Percentiles rank a stretch among this genome's conserved stretches.
These are phyloP conservation scores for Vigna nakashimae DNA, from an alignment of 306 rosid species.

Conservation along the genomic window DNA sequence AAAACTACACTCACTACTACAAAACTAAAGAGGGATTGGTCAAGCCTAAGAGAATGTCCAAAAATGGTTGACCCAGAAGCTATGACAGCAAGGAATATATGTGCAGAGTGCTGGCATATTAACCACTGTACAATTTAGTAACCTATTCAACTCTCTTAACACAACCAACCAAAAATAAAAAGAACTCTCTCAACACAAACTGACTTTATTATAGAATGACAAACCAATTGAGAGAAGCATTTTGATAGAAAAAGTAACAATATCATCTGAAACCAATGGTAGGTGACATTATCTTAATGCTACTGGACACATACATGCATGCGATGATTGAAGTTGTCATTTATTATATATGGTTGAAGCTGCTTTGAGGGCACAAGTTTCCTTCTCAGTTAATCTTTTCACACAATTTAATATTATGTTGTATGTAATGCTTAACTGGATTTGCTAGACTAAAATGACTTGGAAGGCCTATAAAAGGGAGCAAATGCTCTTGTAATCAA, in stretches of 20 bases:
- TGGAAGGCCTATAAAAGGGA: conserved; percentile 33
- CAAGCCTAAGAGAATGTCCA: too few species aligned
- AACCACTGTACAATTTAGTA: not conserved
- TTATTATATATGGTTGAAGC: not conserved
- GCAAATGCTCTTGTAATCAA: not conserved
- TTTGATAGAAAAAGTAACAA: not conserved
- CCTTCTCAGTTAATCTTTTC: not conserved
- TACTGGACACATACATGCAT: conserved; percentile 13
- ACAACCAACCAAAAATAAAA: not conserved
- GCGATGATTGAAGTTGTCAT: conserved; percentile 5
- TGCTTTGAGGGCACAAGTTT: not conserved
- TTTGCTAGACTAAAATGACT: not conserved
- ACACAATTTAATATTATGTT: not conserved
- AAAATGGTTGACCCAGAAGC: not conserved
- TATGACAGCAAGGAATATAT: not conserved
- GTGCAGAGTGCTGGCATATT: conserved; percentile 2
- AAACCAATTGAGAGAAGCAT: not conserved
- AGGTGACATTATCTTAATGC: conserved; percentile 30
- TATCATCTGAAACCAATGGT: not conserved
- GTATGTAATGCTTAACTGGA: conserved; percentile 32
- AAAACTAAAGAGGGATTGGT: too few species aligned
- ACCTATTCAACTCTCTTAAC: conserved; percentile 2
- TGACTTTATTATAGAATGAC: not conserved
- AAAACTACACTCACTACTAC: too few species aligned
- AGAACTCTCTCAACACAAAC: not conserved